Evolutionary conservation across 202 grass and related monocot species (phyloP).

Genomic region (Brachypodium distachyon): DNA sequence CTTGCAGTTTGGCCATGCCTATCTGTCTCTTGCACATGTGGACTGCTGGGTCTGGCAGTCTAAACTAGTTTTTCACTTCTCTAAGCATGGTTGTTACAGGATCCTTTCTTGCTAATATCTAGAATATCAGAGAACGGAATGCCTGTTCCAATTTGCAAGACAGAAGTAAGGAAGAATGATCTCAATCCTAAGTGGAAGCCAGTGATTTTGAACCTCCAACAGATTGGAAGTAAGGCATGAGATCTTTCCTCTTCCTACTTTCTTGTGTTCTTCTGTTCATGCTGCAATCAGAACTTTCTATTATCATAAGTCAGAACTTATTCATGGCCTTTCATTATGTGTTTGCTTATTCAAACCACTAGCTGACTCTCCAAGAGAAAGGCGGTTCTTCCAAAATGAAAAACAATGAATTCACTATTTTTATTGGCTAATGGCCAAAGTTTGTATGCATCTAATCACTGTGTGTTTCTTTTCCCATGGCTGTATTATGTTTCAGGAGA

Average conservation of each 20-base stretch:
- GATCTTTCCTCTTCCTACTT: conserved; percentile 28
- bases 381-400: neutral
- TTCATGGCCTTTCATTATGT: conserved; percentile 7
- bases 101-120: conserved; percentile 96
- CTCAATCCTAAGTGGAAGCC: conserved; percentile 95
- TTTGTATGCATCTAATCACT: conserved; percentile 7
- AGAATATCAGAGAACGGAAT: conserved; percentile 70
- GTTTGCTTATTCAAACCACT: neutral
- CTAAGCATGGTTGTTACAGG: conserved; percentile 51
- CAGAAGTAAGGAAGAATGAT: conserved; percentile 99
- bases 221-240: conserved; percentile 90
- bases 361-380: neutral
- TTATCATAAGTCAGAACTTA: neutral
- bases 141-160: conserved; percentile 91
- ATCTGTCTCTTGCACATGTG: neutral
- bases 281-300: neutral
- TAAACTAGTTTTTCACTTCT: conserved; percentile 14
- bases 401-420: neutral
- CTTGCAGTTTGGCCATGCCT: conserved; percentile 8
- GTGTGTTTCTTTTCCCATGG: neutral
- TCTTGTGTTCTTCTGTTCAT: conserved; percentile 21
- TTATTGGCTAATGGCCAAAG: conserved; percentile 5
- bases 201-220: conserved; percentile 85
- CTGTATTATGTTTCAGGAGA: conserved; percentile 79
- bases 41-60: neutral